These are phyloP conservation scores for Crithidia thermophila DNA, from an alignment of 208 protist genomes.

Conservation along the genomic window DNA sequence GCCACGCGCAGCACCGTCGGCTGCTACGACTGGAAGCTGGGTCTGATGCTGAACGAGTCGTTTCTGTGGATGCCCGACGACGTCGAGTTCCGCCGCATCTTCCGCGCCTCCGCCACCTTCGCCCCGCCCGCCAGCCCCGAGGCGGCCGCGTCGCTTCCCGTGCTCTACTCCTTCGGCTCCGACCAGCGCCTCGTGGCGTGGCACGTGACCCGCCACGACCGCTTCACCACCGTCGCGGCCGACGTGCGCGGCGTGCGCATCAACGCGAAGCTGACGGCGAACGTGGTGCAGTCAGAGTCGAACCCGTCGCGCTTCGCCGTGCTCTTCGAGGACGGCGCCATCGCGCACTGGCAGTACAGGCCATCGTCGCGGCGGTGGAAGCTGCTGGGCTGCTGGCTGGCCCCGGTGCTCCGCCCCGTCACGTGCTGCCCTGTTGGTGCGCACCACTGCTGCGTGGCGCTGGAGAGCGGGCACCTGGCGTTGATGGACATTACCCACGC, in stretches of 20 bases:
- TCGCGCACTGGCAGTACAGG: conserved; percentile 71
- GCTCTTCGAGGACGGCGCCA: conserved; percentile 76
- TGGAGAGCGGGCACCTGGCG: conserved; percentile 73
- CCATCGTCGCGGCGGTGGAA: conserved; percentile 51
- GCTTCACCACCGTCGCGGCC: conserved; percentile 50
- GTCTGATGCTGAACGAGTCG: conserved; percentile 75
- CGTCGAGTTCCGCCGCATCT: conserved; percentile 80
- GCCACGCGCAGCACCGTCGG: conserved; percentile 65
- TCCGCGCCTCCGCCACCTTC: conserved; percentile 47
- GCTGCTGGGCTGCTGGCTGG: conserved; percentile 49
- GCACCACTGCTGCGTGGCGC: conserved; percentile 57
- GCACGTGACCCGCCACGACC: conserved; percentile 51
- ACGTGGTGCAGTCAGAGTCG: conserved; percentile 65
- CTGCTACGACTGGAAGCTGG: conserved; percentile 81
- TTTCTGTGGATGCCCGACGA: conserved; percentile 64
- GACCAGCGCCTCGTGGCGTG: conserved; percentile 81
- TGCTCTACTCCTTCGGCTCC: conserved; percentile 81
- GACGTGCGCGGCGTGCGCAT: conserved; percentile 80
- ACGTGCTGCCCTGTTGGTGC: conserved; percentile 43
- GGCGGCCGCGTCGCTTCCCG: conserved; percentile 29
- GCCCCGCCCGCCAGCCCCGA: not conserved
- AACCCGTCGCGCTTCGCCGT: conserved; percentile 63
- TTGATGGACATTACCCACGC: conserved; percentile 68
- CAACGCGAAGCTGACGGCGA: conserved; percentile 52
- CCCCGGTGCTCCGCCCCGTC: conserved; percentile 48